Evolutionary conservation across 257 asterid genomes (phyloP).

Genomic region (Solanum corneliomulleri): DNA sequence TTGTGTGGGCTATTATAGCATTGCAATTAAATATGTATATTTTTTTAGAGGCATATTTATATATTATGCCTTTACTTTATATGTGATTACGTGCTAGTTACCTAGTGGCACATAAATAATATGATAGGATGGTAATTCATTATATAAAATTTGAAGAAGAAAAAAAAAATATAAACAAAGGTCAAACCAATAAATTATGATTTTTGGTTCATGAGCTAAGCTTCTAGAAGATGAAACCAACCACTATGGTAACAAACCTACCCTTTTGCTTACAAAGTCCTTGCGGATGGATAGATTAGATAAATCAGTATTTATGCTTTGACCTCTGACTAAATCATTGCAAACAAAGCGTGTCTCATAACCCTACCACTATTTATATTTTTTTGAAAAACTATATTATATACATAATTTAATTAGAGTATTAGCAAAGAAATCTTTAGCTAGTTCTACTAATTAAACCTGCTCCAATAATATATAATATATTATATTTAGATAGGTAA

Average conservation of each 20-base stretch:
- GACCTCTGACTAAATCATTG: conserved; percentile 29
- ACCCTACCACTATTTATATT: background rate
- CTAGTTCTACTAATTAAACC: background rate
- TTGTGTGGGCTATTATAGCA: background rate
- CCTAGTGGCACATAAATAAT: background rate
- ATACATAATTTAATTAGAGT: background rate
- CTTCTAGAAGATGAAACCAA: conserved; percentile 22
- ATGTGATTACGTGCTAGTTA: background rate
- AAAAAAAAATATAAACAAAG: background rate
- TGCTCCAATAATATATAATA: background rate
- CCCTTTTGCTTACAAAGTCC: conserved; percentile 12
- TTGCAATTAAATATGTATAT: background rate
- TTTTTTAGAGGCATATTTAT: too few species aligned
- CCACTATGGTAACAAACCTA: conserved; percentile 13
- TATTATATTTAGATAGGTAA: background rate
- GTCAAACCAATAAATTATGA: background rate
- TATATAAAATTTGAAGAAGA: background rate
- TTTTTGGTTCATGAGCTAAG: background rate
- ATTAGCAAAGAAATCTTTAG: background rate
- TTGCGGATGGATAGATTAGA: background rate
- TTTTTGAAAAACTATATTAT: background rate
- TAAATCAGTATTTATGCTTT: background rate
- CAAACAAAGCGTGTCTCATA: background rate
- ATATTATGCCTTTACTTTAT: too few species aligned
- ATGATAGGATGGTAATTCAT: background rate